These are phyloP conservation scores for Angophora floribunda DNA, from an alignment of 345 rosid genomes.

Conservation along the genomic window DNA sequence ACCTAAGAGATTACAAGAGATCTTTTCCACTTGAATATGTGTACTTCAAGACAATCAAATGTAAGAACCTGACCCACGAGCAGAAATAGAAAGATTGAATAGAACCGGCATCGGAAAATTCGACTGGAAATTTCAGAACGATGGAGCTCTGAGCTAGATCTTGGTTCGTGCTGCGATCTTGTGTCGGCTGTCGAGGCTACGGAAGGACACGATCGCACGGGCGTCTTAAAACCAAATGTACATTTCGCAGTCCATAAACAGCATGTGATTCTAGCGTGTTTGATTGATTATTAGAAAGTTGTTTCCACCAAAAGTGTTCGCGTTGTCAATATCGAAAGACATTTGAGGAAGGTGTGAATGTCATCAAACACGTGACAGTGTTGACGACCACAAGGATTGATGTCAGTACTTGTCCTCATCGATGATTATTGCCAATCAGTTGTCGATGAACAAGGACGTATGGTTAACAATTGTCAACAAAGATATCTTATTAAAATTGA, in stretches of 20 bases:
- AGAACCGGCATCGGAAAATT: not conserved
- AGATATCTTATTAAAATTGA: too few relatives aligned
- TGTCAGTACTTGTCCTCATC: not conserved
- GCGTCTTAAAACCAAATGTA: not conserved
- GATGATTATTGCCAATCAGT: not conserved
- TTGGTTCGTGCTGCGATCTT: not conserved
- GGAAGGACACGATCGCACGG: not conserved
- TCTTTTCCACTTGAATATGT: not conserved
- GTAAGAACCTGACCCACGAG: not conserved
- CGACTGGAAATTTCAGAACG: not conserved
- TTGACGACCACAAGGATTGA: not conserved
- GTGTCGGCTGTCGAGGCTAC: not conserved
- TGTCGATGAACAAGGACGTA: accelerated
- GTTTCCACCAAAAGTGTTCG: not conserved
- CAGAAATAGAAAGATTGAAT: not conserved
- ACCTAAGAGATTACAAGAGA: not conserved
- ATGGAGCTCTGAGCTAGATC: not conserved
- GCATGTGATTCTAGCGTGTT: not conserved
- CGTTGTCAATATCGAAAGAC: not conserved
- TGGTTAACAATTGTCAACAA: not conserved
- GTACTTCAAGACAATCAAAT: not conserved
- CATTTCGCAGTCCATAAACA: not conserved
- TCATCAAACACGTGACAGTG: not conserved
- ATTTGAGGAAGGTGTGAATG: not conserved
- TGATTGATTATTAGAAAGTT: not conserved